Percentiles rank a stretch among this genome's conserved stretches.
Conservation (phyloP, 257 asterid genomes). For the Solanum chmielewskii region DNA sequence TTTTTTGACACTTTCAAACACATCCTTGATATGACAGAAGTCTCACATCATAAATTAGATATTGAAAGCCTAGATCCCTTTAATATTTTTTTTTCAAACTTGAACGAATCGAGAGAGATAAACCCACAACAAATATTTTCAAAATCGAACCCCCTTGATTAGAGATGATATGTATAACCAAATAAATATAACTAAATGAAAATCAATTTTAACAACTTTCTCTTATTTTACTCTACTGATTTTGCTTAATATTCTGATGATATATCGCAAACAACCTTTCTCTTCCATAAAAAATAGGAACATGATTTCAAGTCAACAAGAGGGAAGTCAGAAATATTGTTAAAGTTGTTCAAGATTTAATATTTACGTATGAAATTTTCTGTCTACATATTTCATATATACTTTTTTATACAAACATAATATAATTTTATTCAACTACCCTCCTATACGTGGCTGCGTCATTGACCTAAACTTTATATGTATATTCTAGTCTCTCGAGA, state of each 20-base stretch:
- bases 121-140: too few relatives aligned
- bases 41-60: neutral
- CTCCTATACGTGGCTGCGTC: too few relatives aligned
- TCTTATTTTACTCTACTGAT: neutral
- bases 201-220: neutral
- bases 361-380: neutral
- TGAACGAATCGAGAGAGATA: too few relatives aligned
- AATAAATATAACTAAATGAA: neutral
- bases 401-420: neutral
- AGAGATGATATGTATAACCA: neutral
- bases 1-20: neutral
- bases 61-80: neutral
- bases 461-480: too few relatives aligned
- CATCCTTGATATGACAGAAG: neutral
- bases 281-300: neutral
- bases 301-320: neutral
- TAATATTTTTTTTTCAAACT: neutral
- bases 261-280: neutral
- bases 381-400: neutral
- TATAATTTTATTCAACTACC: too few relatives aligned
- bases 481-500: too few relatives aligned
- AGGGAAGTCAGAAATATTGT: neutral
- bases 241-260: neutral
- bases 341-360: neutral
- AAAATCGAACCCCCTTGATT: neutral